These are phyloP conservation scores for Datisca glomerata DNA, from an alignment of 306 rosid genomes.

Conservation along the genomic window DNA sequence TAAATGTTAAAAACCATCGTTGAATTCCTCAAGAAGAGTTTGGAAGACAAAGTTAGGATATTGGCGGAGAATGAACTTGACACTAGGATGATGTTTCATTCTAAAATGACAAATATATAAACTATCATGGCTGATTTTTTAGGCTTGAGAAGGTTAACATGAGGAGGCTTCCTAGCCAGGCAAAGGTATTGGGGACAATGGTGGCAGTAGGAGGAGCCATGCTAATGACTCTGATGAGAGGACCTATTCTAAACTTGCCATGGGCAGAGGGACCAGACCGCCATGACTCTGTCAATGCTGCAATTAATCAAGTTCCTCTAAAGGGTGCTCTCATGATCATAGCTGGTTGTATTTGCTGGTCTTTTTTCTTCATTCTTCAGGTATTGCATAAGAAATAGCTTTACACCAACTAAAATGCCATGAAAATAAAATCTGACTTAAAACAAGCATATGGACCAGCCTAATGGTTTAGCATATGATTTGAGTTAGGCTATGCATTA, in stretches of 20 bases:
- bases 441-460: not conserved
- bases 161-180: constrained; percentile 22
- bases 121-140: not conserved
- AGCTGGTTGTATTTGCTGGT: constrained; percentile 37
- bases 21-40: too few species aligned
- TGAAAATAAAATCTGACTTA: not conserved
- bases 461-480: too few species aligned
- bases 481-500: too few species aligned
- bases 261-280: not conserved
- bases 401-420: not conserved
- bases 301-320: constrained; percentile 18
- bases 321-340: constrained; percentile 35
- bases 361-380: constrained; percentile 31
- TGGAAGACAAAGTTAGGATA: too few species aligned
- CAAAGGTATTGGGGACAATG: constrained; percentile 21
- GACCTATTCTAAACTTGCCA: constrained; percentile 14
- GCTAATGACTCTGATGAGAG: constrained; percentile 16
- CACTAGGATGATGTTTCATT: too few species aligned
- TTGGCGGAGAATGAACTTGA: too few species aligned
- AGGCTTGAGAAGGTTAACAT: constrained; percentile 41
- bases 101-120: too few species aligned
- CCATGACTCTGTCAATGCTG: constrained; percentile 2
- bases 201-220: constrained; percentile 25
- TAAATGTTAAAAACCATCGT: too few species aligned
- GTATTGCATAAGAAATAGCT: constrained; percentile 5